Evolutionary conservation across 1,139 yeast genomes (phyloP).

Genomic region (Saccharomyces hybrid): DNA sequence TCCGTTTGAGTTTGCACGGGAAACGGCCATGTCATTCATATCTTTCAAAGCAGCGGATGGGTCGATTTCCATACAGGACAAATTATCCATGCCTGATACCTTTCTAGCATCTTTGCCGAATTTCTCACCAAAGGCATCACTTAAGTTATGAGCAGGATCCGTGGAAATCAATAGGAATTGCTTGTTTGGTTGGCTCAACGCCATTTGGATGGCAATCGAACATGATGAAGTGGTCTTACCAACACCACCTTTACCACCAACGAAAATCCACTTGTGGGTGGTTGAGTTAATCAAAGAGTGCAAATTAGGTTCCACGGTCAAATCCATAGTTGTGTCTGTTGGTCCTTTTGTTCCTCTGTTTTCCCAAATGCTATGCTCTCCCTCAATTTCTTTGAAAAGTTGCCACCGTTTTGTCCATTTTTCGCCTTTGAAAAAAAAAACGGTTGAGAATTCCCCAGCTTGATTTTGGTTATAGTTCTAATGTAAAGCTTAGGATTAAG

Average conservation of each 20-base stretch:
- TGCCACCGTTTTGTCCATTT: not conserved
- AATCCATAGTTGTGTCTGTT: constrained; percentile 24
- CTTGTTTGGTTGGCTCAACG: constrained; percentile 70
- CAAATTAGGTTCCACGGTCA: constrained; percentile 56
- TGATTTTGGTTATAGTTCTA: not conserved
- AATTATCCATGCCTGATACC: constrained; percentile 79
- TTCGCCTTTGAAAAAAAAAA: not conserved
- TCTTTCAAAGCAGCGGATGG: constrained; percentile 93
- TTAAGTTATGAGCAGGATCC: constrained; percentile 95
- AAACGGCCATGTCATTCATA: constrained; percentile 49
- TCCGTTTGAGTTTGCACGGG: constrained; percentile 25
- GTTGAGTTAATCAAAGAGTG: constrained; percentile 57
- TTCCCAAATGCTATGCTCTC: not conserved
- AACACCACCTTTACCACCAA: constrained; percentile 99
- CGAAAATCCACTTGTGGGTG: constrained; percentile 89
- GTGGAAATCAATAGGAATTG: constrained; percentile 87
- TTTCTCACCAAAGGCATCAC: constrained; percentile 97
- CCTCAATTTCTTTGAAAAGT: not conserved
- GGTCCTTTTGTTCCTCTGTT: not conserved
- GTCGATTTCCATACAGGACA: constrained; percentile 97
- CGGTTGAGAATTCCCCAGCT: not conserved
- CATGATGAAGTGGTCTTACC: constrained; percentile 98
- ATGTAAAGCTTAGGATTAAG: not conserved
- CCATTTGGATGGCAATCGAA: constrained; percentile 86
- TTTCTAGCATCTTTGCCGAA: constrained; percentile 93